phyloP scores from a whole-genome alignment of 2,329 filamentous ascomycete species.

The Ascochyta pisi region DNA sequence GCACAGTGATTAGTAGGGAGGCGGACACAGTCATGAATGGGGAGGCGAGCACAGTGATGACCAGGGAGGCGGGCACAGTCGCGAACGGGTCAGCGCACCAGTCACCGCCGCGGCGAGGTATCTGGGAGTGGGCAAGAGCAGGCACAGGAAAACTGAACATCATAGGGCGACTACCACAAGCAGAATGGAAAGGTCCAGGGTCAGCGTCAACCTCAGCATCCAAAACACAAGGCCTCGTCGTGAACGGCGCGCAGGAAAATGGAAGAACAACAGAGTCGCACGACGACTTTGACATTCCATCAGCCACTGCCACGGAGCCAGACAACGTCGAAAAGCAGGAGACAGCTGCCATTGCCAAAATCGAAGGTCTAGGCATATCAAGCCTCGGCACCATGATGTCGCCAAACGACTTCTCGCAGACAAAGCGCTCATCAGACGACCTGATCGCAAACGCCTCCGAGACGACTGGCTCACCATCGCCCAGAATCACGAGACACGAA shows the following conservation, averaged over 20 bases:
- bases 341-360: conserved; percentile 25
- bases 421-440: conserved; percentile 44
- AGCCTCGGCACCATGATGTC: conserved; percentile 19
- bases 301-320: conserved; percentile 32
- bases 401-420: conserved; percentile 41
- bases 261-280: conserved; percentile 19
- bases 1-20: no score
- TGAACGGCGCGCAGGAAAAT: conserved; percentile 22
- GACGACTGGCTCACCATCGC: conserved; percentile 37
- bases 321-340: conserved; percentile 20
- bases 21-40: no score
- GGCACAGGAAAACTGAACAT: conserved; percentile 39
- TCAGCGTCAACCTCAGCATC: conserved; percentile 26
- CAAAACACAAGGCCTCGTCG: conserved; percentile 10
- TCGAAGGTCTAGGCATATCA: conserved; percentile 35
- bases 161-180: conserved; percentile 40
- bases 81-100: conserved; percentile 13
- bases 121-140: conserved; percentile 46
- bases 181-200: conserved; percentile 35
- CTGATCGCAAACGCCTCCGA: conserved; percentile 36
- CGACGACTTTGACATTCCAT: conserved; percentile 44
- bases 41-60: no score
- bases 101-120: conserved; percentile 33
- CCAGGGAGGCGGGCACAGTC: no score
- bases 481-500: conserved; percentile 13